These are phyloP conservation scores for Artomyces pyxidatus DNA, from an alignment of 768 basidiomycete species.

Conservation along the genomic window DNA sequence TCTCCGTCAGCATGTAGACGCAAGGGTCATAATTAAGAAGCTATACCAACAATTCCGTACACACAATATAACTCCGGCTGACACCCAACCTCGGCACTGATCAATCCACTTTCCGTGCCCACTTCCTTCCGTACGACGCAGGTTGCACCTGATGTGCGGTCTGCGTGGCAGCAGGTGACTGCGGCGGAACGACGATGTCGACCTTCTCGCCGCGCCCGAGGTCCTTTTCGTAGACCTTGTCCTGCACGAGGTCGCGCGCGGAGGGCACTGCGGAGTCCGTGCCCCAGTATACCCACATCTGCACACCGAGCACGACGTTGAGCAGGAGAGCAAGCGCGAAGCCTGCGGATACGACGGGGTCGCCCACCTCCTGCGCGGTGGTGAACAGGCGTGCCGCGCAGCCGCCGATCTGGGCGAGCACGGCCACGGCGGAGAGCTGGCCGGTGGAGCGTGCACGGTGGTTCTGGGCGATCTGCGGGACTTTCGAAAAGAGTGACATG, in stretches of 20 bases:
- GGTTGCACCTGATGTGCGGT: slow-evolving; percentile 37
- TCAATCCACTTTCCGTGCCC: slow-evolving; percentile 70
- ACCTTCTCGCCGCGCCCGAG: slow-evolving; percentile 22
- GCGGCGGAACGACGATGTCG: slow-evolving; percentile 36
- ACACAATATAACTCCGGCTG: not conserved
- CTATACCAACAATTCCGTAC: not conserved
- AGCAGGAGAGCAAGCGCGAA: slow-evolving; percentile 77
- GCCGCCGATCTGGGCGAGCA: slow-evolving; percentile 79
- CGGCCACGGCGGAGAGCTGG: slow-evolving; percentile 89
- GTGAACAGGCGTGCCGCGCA: slow-evolving; percentile 93
- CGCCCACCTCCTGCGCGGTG: slow-evolving; percentile 82
- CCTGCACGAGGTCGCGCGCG: slow-evolving; percentile 18
- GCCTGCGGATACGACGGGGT: slow-evolving; percentile 70
- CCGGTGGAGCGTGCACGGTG: slow-evolving; percentile 71
- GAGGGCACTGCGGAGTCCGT: slow-evolving; percentile 27
- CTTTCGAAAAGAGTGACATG: slow-evolving; percentile 83
- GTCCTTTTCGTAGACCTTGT: slow-evolving; percentile 11
- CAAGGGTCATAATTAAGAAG: not conserved
- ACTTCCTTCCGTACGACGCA: slow-evolving; percentile 42
- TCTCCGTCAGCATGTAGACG: too few species aligned
- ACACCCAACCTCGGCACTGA: not conserved
- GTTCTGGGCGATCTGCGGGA: slow-evolving; percentile 91
- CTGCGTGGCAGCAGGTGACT: slow-evolving; percentile 27
- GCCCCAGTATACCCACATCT: slow-evolving; percentile 84
- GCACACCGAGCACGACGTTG: slow-evolving; percentile 76